Evolutionary conservation across 176 grass and related monocot species (phyloP).

Genomic region (Cenchrus purpureus): DNA sequence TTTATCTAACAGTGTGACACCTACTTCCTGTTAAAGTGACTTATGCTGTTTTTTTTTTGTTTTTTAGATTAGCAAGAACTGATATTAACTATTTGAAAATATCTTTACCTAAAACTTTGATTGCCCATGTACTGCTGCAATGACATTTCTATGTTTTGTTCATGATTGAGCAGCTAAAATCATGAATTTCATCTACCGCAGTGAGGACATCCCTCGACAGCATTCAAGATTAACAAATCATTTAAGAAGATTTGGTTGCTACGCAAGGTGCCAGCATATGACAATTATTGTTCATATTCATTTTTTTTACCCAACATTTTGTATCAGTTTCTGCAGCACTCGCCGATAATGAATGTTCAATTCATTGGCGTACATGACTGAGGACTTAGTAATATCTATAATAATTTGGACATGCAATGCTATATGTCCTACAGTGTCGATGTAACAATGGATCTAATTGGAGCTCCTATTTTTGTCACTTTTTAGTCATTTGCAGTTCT

Average conservation of each 20-base stretch:
- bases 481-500: neutral
- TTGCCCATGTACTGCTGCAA: neutral
- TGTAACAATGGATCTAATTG: constrained; percentile 1
- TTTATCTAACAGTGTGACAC: constrained; percentile 16
- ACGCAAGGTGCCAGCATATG: constrained; percentile 41
- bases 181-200: constrained; percentile 41
- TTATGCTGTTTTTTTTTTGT: neutral
- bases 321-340: neutral
- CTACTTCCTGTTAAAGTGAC: neutral
- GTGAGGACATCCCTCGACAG: constrained; percentile 15
- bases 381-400: neutral
- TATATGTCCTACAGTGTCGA: neutral
- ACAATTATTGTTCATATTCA: constrained; percentile 8
- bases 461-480: neutral
- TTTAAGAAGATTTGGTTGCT: constrained; percentile 63
- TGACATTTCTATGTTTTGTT: neutral
- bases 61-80: neutral
- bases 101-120: constrained; percentile 15
- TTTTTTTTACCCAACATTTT: constrained; percentile 4
- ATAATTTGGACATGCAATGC: constrained; percentile 2
- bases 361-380: neutral
- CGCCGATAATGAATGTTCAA: neutral
- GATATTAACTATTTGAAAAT: constrained; percentile 17
- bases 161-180: constrained; percentile 54
- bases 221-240: constrained; percentile 60